These are phyloP conservation scores for Clavaria fumosa DNA, from an alignment of 768 basidiomycete species.

Conservation along the genomic window DNA sequence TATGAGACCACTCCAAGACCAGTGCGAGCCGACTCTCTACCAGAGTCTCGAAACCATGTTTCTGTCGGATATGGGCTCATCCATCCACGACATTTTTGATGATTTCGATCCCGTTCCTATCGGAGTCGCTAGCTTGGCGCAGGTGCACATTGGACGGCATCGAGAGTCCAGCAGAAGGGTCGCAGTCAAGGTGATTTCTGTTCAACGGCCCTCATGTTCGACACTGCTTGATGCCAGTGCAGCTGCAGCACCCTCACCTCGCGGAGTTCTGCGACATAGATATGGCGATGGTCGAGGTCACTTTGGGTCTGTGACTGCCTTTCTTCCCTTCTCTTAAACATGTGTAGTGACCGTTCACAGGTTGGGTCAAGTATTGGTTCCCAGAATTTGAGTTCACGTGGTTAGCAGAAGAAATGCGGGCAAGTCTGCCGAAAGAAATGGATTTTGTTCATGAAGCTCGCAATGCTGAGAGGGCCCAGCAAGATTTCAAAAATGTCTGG, in stretches of 20 bases:
- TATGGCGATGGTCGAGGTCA: conserved; percentile 68
- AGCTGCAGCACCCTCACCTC: conserved; percentile 87
- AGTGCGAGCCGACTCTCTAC: conserved; percentile 80
- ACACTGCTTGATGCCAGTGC: conserved; percentile 5
- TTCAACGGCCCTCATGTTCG: background rate
- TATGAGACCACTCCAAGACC: conserved; percentile 64
- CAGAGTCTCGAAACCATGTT: conserved; percentile 66
- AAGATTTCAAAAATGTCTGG: conserved; percentile 54
- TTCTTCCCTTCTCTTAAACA: background rate
- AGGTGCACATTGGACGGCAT: conserved; percentile 79
- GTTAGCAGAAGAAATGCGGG: conserved; percentile 90
- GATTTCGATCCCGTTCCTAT: conserved; percentile 81
- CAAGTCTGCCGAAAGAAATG: conserved; percentile 87
- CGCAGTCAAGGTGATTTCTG: conserved; percentile 60
- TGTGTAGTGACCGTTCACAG: conserved; percentile 18
- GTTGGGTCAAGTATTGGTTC: conserved; percentile 84
- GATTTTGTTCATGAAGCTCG: conserved; percentile 82
- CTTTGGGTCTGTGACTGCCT: conserved; percentile 32
- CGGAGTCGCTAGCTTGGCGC: conserved; percentile 91
- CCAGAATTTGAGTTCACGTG: conserved; percentile 93
- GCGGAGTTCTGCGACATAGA: conserved; percentile 88
- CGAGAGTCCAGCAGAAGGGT: conserved; percentile 56
- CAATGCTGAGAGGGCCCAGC: conserved; percentile 58
- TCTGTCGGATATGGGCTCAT: conserved; percentile 57
- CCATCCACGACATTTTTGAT: conserved; percentile 62